Evolutionary conservation across 2,329 filamentous ascomycete species (phyloP).

Genomic region (Nannizziopsis arthrosporioides): DNA sequence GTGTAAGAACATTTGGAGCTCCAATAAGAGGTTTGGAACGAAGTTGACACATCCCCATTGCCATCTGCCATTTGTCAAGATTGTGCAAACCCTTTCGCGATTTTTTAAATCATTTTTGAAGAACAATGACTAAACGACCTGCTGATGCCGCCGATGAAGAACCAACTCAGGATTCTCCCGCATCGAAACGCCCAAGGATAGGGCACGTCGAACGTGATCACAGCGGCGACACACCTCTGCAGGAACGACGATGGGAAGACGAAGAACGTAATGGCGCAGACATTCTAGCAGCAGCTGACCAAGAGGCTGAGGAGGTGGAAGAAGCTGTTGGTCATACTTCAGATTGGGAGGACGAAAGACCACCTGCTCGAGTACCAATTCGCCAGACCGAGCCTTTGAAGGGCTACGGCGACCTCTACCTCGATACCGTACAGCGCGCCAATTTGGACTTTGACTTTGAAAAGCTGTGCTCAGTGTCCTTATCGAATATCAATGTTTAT

Average conservation of each 20-base stretch:
- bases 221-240: conserved; percentile 11
- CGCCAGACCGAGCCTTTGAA: conserved; percentile 69
- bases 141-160: conserved; percentile 35
- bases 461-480: conserved; percentile 88
- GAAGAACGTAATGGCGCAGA: conserved; percentile 28
- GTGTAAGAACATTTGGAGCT: no score
- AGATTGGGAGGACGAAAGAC: conserved; percentile 22
- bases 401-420: conserved; percentile 90
- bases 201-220: conserved; percentile 18
- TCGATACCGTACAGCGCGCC: conserved; percentile 89
- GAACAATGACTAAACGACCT: conserved; percentile 38
- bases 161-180: conserved; percentile 28
- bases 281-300: conserved; percentile 48
- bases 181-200: conserved; percentile 35
- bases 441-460: conserved; percentile 98
- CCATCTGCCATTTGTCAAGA: neutral
- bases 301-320: conserved; percentile 50
- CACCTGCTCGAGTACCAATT: conserved; percentile 30
- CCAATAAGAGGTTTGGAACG: no score
- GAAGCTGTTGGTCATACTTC: conserved; percentile 23
- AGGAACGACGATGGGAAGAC: conserved; percentile 25
- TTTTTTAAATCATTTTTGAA: neutral
- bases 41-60: no score
- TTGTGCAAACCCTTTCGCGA: neutral
- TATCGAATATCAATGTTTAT: conserved; percentile 98